These are phyloP conservation scores for Chalaropsis thielavioides DNA, from an alignment of 2,329 filamentous ascomycete genomes.

Conservation along the genomic window DNA sequence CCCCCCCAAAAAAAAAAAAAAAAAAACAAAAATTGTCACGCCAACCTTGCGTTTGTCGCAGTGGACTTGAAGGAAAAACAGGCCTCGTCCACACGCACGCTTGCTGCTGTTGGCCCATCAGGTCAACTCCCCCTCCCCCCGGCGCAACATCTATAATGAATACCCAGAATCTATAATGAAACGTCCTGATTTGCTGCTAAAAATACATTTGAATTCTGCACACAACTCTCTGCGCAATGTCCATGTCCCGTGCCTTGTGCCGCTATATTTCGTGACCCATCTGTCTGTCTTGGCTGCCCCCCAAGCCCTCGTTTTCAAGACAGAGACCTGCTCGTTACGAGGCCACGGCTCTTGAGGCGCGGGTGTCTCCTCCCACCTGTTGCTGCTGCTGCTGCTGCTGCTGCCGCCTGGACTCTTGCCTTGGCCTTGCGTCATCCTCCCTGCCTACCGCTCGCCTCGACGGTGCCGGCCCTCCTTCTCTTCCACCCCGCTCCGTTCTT, in stretches of 20 bases:
- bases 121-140: neutral
- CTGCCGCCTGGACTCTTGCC: neutral
- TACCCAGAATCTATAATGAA: neutral
- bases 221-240: neutral
- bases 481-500: neutral
- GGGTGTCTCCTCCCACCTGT: neutral
- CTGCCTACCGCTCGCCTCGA: no score
- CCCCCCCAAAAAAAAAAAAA: neutral
- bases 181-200: neutral
- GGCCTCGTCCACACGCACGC: conserved; percentile 4
- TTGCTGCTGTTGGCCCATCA: neutral
- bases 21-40: neutral
- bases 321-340: no score
- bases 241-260: no score
- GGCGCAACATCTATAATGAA: neutral
- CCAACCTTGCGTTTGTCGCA: neutral
- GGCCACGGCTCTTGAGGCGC: neutral
- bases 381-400: neutral
- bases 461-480: neutral
- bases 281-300: no score
- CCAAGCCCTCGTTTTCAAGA: no score
- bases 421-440: neutral
- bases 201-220: neutral
- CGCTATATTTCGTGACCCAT: no score
- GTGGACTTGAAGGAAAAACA: conserved; percentile 11